Conservation (phyloP, 2,329 filamentous ascomycete species). For the Talaromyces piceae region DNA sequence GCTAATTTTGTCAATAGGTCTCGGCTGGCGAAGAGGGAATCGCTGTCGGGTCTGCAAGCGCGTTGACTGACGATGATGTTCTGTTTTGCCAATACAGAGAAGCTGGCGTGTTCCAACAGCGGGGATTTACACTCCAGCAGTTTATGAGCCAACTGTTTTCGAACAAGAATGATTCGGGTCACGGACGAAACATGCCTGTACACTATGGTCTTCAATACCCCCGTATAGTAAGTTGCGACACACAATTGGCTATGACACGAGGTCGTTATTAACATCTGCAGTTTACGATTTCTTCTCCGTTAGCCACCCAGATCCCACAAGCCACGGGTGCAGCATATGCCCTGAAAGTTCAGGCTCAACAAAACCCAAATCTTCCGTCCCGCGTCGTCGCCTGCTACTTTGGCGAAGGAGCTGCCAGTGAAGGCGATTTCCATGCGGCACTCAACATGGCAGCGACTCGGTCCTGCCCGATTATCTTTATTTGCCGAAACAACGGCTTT, state of each 20-base stretch:
- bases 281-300: constrained; percentile 78
- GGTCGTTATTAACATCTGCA: constrained; percentile 23
- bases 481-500: constrained; percentile 89
- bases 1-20: constrained; percentile 35
- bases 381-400: constrained; percentile 78
- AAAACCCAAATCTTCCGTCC: constrained; percentile 60
- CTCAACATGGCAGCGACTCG: constrained; percentile 86
- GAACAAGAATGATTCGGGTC: constrained; percentile 70
- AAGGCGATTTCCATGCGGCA: constrained; percentile 87
- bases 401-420: constrained; percentile 81
- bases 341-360: constrained; percentile 68
- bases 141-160: constrained; percentile 97
- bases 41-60: constrained; percentile 79
- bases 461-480: constrained; percentile 79
- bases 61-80: constrained; percentile 74
- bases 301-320: constrained; percentile 85
- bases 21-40: constrained; percentile 92
- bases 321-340: constrained; percentile 82
- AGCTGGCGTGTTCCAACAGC: constrained; percentile 80
- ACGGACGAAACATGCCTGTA: constrained; percentile 91
- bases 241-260: background rate
- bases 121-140: constrained; percentile 76
- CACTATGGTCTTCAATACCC: constrained; percentile 83
- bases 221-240: constrained; percentile 59
- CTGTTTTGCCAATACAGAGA: constrained; percentile 94